phyloP scores from a whole-genome alignment of 495 filamentous ascomycete genomes.

The Penicillium roqueforti region DNA sequence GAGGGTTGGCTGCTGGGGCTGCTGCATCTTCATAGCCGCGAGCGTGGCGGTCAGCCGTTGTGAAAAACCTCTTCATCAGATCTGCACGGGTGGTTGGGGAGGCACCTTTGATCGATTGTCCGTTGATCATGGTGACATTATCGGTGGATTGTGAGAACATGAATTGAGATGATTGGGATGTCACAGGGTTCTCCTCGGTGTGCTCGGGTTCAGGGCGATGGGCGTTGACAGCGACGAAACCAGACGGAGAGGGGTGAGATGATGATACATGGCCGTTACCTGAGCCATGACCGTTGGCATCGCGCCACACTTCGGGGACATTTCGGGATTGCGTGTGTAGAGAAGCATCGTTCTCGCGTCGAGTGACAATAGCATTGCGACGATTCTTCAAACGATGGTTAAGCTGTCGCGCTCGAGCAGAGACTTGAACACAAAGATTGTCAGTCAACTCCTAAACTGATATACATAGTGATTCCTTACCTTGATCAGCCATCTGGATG shows the following conservation, averaged over 20 bases:
- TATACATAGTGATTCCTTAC: conserved; percentile 34
- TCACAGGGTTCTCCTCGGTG: conserved; percentile 29
- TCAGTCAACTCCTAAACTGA: not conserved
- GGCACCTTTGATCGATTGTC: conserved; percentile 48
- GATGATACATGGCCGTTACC: conserved; percentile 29
- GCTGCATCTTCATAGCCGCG: conserved; percentile 35
- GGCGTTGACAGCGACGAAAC: conserved; percentile 58
- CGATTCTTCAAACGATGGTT: conserved; percentile 77
- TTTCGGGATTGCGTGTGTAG: conserved; percentile 32
- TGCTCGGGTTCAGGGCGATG: conserved; percentile 33
- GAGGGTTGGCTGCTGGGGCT: conserved; percentile 21
- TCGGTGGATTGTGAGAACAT: conserved; percentile 43
- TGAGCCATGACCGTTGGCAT: conserved; percentile 26
- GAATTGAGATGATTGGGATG: conserved; percentile 39
- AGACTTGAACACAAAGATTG: conserved; percentile 46
- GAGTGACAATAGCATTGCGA: conserved; percentile 62
- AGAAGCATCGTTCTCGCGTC: conserved; percentile 49
- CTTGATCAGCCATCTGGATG: conserved; percentile 77
- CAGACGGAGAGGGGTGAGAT: conserved; percentile 37
- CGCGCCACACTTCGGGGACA: conserved; percentile 37
- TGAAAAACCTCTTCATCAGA: conserved; percentile 56
- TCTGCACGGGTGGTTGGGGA: conserved; percentile 51
- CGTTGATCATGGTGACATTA: conserved; percentile 48
- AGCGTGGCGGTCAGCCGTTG: conserved; percentile 48
- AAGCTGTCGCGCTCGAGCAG: conserved; percentile 72